A percentile compares a stretch with the other conserved stretches of the same genome.
phyloP scores from a whole-genome alignment of 148 eudicot genomes.

The Silene conica region DNA sequence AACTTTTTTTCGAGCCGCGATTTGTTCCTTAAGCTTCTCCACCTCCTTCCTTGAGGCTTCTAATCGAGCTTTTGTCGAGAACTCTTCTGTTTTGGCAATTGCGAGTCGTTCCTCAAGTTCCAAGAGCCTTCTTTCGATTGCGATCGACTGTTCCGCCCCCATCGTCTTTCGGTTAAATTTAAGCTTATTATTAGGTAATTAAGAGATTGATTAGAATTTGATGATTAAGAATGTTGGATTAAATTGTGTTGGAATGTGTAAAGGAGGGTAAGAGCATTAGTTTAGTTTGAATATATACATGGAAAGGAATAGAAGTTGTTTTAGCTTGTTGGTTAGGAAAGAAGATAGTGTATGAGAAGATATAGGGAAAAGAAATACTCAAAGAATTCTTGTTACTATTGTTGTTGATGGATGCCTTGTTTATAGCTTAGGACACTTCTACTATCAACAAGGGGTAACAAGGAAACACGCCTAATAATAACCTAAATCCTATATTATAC shows the following conservation, averaged over 20 bases:
- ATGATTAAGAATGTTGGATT: background rate
- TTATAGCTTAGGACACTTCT: too few relatives aligned
- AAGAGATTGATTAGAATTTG: background rate
- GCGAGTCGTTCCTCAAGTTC: constrained; percentile 15
- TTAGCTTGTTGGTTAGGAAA: background rate
- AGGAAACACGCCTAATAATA: too few relatives aligned
- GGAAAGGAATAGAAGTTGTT: background rate
- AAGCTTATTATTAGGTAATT: too few relatives aligned
- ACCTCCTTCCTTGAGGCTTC: constrained; percentile 19
- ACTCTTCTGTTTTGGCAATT: background rate
- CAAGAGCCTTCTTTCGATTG: constrained; percentile 9
- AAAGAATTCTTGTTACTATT: too few relatives aligned
- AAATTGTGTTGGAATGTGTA: too few relatives aligned
- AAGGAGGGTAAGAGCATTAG: too few relatives aligned
- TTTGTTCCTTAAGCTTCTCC: constrained; percentile 17
- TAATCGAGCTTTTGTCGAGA: background rate
- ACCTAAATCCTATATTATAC: too few relatives aligned
- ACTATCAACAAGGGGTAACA: too few relatives aligned
- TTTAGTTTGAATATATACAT: background rate
- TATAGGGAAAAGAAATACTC: too few relatives aligned
- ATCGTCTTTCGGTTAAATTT: background rate
- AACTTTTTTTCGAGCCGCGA: constrained; percentile 15
- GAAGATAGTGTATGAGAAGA: too few relatives aligned
- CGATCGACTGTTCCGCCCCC: constrained; percentile 13
- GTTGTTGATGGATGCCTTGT: too few relatives aligned